A percentile compares a stretch with the other conserved stretches of the same genome.
These are phyloP conservation scores for Gaeumannomyces tritici DNA, from an alignment of 2,329 filamentous ascomycete species.

Conservation along the genomic window DNA sequence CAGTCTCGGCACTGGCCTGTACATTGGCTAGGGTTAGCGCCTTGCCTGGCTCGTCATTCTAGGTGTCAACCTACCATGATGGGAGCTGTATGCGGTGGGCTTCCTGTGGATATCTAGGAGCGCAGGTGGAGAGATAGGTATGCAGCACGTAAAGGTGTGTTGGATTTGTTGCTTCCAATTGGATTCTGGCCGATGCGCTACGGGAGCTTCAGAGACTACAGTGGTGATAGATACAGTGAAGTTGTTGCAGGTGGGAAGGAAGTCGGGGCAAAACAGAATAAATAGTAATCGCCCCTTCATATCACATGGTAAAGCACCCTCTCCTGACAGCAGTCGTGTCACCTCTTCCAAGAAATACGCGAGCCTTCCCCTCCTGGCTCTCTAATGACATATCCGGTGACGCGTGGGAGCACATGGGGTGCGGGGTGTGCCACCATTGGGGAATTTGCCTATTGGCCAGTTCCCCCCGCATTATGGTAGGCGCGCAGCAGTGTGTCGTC, in stretches of 20 bases:
- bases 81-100: too few relatives aligned
- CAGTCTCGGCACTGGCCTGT: constrained; percentile 43
- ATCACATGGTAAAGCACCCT: not conserved
- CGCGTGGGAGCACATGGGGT: not conserved
- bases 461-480: not conserved
- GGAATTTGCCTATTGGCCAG: not conserved
- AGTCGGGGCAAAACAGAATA: not conserved
- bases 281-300: not conserved
- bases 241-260: not conserved
- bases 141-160: not conserved
- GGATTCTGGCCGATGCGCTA: not conserved
- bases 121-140: too few relatives aligned
- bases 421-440: not conserved
- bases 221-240: not conserved
- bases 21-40: not conserved
- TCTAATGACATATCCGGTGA: not conserved
- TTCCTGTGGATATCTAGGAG: too few relatives aligned
- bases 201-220: too few relatives aligned
- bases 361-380: not conserved
- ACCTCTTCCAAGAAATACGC: not conserved
- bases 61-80: not conserved
- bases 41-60: not conserved
- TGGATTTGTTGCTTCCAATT: not conserved
- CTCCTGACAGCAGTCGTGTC: not conserved
- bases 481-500: not conserved